Evolutionary conservation across 78 protist species (phyloP), one percentile per base, ranked within the genome.

Genomic region (Emiliania huxleyi): DNA sequence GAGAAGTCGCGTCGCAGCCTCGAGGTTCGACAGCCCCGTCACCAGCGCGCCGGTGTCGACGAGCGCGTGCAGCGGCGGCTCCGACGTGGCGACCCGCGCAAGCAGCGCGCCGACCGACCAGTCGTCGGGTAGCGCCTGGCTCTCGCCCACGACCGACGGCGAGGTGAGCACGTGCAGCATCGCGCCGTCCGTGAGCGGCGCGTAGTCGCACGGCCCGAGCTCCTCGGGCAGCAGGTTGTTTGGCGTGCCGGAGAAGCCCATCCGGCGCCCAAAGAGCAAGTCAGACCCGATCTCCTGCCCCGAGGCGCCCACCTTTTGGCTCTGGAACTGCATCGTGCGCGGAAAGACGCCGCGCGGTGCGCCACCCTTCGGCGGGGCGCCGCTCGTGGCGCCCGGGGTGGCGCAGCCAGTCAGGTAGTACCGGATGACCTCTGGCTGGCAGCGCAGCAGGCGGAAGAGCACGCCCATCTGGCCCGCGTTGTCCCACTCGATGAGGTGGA

Each of bases 201-300:
- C 96, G 90, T 95, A 96, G 23, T 5, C 95, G 94, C 46, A 95
- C 83, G 43, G 69, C 33, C 90, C 69, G 43, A 95, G 95, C 48
- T 95, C 98, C 45, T 90, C 48, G 1, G 98, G 98, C 42, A 96
- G 69, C n/a, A 96, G 95, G 87, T 93, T 75, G 8, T 92, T 87
- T 22, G 98, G 98, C 37, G 98, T 96, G 55, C 98, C 98, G 3
- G 95, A 91, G 91, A 96, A 96, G 25, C 96, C 96, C 37, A 95
- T 19, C 5, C 96, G 94, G 0, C 45, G 18, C 18, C 88, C 81
- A n/a, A 75, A 93, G 33, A 91, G 69, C 35, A 35, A 0, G 46
- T 79, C 89, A 12, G 79, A 42, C 8, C 90, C 93, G 33, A 91
- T 4, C n/a, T 91, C 93, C 46, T 46, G 42, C 44, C 90, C 90